A percentile compares a stretch with the other conserved stretches of the same genome.
Conservation (phyloP, 164 flowering plant species). For the Aristolochia fimbriata region DNA sequence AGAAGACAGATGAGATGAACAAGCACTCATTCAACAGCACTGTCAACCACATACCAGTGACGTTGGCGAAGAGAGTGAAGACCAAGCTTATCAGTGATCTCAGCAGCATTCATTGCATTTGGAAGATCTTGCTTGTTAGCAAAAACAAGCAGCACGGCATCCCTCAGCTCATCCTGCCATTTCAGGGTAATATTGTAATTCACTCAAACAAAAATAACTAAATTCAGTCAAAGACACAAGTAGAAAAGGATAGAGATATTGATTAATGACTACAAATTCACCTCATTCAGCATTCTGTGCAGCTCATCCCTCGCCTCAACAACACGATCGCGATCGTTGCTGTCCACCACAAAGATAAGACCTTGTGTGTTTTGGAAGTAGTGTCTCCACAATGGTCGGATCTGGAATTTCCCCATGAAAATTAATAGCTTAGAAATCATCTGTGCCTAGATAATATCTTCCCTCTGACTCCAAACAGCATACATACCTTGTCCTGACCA, state of each 20-base stretch:
- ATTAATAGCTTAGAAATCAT: too few relatives aligned
- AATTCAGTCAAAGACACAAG: background rate
- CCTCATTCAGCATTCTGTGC: constrained; percentile 77
- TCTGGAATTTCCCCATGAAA: constrained; percentile 21
- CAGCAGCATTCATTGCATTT: constrained; percentile 86
- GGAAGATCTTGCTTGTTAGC: constrained; percentile 92
- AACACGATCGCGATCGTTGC: constrained; percentile 71
- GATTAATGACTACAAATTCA: constrained; percentile 7
- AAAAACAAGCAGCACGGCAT: constrained; percentile 76
- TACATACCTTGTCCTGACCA: constrained; percentile 72
- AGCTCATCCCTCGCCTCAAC: constrained; percentile 71
- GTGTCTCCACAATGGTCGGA: constrained; percentile 75
- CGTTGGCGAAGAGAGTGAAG: constrained; percentile 79
- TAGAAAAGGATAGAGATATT: background rate
- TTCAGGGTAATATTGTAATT: background rate
- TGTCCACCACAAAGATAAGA: constrained; percentile 70
- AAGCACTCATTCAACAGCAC: background rate
- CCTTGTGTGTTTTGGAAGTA: constrained; percentile 79
- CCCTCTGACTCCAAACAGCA: background rate
- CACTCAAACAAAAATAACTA: background rate
- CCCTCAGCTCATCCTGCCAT: constrained; percentile 63
- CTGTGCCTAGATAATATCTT: too few relatives aligned
- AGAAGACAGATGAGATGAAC: background rate
- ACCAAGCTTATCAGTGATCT: constrained; percentile 79
- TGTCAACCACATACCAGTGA: constrained; percentile 40